Evolutionary conservation across 148 eudicot genomes (phyloP), one percentile per base, ranked within the genome.

Genomic region (Vaccinium myrtillus): DNA sequence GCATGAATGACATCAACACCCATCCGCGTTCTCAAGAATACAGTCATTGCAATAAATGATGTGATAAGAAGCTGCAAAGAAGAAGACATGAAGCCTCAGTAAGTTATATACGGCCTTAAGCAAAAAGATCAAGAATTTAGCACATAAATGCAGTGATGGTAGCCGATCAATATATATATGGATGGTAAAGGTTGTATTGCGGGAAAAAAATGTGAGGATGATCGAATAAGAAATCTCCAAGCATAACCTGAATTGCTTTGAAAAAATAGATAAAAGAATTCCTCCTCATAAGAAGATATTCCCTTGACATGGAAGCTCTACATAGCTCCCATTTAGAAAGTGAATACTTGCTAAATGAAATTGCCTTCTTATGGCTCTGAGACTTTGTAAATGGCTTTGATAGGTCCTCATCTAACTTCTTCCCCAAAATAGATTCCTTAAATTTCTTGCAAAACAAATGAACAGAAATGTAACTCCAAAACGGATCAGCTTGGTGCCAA

Each of bases 221-320:
- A 8, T 27, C 12, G 19, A 23, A 5, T 55, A 46, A 51, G 4
- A 81, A 63, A 67, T 48, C 39, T 21, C 46, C 32, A 73, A 73
- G 50, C 30, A 36, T 25, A 18, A 95, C 97, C 97, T 94, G 98
- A 84, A 65, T 18, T 69, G 83, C 81, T 88, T 94, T 94, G 86
- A 94, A 95, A 49, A 88, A 82, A 80, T 94, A 93, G 32, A 96
- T 23, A 85, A 92, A 94, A 77, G 93, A 92, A 76, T 94, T 94
- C 82, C 96, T 90, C 80, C 83, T 92, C 93, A 96, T 91, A 8
- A 94, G 93, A 83, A 96, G 94, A 74, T 83, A 76, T 75, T 96
- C 98, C 81, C 98, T 94, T 75, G 94, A 87, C 87, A 93, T 84
- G 87, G 96, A 93, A 69, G 94, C 91, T 90, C 73, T 92, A 65